Evolutionary conservation across 805 yeast species (phyloP).

Genomic region (Lachancea quebecensis): DNA sequence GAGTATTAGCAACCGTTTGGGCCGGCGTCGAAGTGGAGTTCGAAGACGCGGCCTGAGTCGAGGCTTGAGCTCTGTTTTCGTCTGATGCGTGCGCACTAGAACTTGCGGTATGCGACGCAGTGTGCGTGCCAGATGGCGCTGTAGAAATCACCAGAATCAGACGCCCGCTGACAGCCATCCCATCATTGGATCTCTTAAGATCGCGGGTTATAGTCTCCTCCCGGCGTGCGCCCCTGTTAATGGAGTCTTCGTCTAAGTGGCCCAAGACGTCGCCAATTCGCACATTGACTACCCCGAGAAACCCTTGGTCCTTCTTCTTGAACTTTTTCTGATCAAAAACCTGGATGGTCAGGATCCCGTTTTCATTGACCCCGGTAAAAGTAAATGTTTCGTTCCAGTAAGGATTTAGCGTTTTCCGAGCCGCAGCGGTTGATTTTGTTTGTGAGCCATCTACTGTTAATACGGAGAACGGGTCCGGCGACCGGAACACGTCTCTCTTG

Average conservation of each 20-base stretch:
- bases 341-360: slow-evolving; percentile 82
- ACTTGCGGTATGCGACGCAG: slow-evolving; percentile 3
- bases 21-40: slow-evolving; percentile 22
- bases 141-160: slow-evolving; percentile 65
- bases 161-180: slow-evolving; percentile 88
- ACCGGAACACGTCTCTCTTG: slow-evolving; percentile 89
- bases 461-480: slow-evolving; percentile 98
- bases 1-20: slow-evolving; percentile 27
- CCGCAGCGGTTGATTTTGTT: slow-evolving; percentile 89
- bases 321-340: slow-evolving; percentile 96
- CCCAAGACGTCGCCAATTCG: slow-evolving; percentile 71
- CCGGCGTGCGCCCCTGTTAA: slow-evolving; percentile 20
- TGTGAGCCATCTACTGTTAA: slow-evolving; percentile 96
- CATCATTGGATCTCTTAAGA: slow-evolving; percentile 84
- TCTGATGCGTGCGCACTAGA: slow-evolving; percentile 33
- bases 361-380: slow-evolving; percentile 66
- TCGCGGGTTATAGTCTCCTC: slow-evolving; percentile 92
- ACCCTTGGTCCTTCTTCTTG: slow-evolving; percentile 97
- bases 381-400: slow-evolving; percentile 94
- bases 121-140: slow-evolving; percentile 8
- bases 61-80: slow-evolving; percentile 19
- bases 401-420: slow-evolving; percentile 89
- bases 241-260: slow-evolving; percentile 50
- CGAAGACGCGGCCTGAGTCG: slow-evolving; percentile 12
- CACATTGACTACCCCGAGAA: slow-evolving; percentile 90